These are phyloP conservation scores for Hibiscus syriacus DNA, from an alignment of 345 rosid genomes.

Conservation along the genomic window DNA sequence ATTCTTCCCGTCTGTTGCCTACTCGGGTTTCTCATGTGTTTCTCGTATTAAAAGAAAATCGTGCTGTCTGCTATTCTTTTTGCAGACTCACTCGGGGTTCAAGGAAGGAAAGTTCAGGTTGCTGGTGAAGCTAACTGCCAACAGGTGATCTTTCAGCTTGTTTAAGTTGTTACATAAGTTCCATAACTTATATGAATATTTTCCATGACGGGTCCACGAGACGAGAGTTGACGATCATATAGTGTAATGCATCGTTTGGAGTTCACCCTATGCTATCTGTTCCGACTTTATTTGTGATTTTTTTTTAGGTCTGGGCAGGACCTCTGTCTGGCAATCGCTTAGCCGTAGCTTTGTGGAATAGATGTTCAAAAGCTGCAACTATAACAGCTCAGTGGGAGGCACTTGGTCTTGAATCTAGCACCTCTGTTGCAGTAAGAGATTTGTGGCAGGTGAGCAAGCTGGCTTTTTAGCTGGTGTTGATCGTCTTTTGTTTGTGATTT, in stretches of 20 bases:
- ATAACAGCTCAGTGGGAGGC: slow-evolving; percentile 65
- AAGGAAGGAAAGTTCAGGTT: slow-evolving; percentile 73
- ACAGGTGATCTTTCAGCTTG: slow-evolving; percentile 40
- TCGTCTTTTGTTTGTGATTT: too few relatives aligned
- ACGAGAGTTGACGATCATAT: neutral
- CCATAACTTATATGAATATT: neutral
- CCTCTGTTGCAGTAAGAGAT: slow-evolving; percentile 66
- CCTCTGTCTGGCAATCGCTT: slow-evolving; percentile 71
- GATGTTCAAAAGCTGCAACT: slow-evolving; percentile 54
- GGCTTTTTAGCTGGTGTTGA: neutral
- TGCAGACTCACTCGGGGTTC: slow-evolving; percentile 92
- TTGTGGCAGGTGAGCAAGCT: slow-evolving; percentile 67
- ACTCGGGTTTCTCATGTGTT: neutral
- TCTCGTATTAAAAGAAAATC: neutral
- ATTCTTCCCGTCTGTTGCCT: neutral
- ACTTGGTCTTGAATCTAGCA: slow-evolving; percentile 67
- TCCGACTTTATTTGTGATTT: neutral
- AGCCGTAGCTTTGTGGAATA: slow-evolving; percentile 86
- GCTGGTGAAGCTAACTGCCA: slow-evolving; percentile 54
- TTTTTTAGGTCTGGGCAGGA: slow-evolving; percentile 82
- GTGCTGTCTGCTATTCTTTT: slow-evolving; percentile 4
- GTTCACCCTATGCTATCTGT: neutral
- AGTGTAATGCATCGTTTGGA: neutral
- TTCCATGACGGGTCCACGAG: neutral
- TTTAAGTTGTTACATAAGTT: neutral